Percentiles rank a stretch among this genome's conserved stretches.
Conservation (phyloP, 805 yeast genomes). For the Candida orba region DNA sequence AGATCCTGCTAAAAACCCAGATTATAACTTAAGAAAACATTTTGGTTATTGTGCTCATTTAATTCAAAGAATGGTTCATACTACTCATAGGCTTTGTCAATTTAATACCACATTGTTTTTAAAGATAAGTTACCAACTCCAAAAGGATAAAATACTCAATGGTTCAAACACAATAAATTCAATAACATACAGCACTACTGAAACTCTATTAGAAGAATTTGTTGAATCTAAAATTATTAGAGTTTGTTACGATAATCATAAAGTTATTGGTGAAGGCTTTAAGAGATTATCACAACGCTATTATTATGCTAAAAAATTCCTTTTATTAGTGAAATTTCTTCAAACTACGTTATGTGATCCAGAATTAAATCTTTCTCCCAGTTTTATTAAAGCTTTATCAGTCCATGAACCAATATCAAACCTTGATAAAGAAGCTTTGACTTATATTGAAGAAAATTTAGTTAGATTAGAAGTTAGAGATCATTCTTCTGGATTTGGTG, state of each 20-base stretch:
- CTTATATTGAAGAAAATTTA: background rate
- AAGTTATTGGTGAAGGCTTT: background rate
- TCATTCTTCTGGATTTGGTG: background rate
- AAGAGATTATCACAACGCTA: background rate
- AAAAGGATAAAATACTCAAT: background rate
- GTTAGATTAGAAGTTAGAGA: background rate
- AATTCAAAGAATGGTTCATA: slow-evolving; percentile 2
- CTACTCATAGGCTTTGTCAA: background rate
- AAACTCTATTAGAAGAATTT: background rate
- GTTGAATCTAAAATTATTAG: background rate
- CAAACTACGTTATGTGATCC: background rate
- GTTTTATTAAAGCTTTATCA: background rate
- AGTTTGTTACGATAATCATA: background rate
- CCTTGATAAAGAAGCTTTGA: background rate
- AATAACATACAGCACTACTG: too few relatives aligned
- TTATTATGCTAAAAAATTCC: background rate
- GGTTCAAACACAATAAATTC: too few relatives aligned
- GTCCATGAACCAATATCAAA: background rate
- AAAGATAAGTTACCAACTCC: background rate
- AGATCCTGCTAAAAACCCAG: background rate
- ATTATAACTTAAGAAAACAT: background rate
- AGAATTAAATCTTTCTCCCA: background rate
- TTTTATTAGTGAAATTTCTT: background rate
- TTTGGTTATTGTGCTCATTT: slow-evolving; percentile 1
- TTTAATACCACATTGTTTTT: background rate